A percentile compares a stretch with the other conserved stretches of the same genome.
phyloP scores from a whole-genome alignment of 1,284 basidiomycete genomes.

The Cutaneotrichosporon sp. region DNA sequence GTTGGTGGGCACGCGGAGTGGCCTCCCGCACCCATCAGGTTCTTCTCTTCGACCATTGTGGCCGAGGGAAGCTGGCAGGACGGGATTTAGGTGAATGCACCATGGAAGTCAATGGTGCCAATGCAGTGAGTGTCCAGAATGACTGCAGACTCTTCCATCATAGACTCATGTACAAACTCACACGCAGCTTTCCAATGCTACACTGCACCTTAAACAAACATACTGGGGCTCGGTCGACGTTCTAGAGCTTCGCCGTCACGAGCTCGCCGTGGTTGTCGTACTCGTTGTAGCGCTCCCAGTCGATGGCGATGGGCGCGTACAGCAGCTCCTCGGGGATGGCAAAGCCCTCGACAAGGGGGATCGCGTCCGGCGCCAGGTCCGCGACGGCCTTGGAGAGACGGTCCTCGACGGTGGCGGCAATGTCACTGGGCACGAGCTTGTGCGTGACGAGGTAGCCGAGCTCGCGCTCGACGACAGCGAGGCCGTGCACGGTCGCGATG shows the following conservation, averaged over 20 bases:
- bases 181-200: background rate
- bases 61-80: no score
- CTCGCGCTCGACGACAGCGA: conserved; percentile 20
- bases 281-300: conserved; percentile 25
- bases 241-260: conserved; percentile 16
- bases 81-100: no score
- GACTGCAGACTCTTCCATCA: no score
- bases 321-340: conserved; percentile 19
- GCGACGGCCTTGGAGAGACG: conserved; percentile 6
- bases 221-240: background rate
- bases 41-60: no score
- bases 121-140: no score
- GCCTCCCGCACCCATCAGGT: no score
- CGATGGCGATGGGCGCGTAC: conserved; percentile 19
- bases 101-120: no score
- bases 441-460: conserved; percentile 16
- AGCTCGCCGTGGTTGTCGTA: conserved; percentile 23
- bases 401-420: conserved; percentile 11
- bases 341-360: conserved; percentile 14
- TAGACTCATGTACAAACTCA: background rate
- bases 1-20: no score
- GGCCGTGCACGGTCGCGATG: conserved; percentile 15
- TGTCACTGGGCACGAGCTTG: conserved; percentile 1
- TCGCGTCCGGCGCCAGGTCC: conserved; percentile 8
- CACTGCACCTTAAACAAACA: background rate